Conservation (phyloP, 2,329 filamentous ascomycete genomes). For the Verticillium klebahnii region DNA sequence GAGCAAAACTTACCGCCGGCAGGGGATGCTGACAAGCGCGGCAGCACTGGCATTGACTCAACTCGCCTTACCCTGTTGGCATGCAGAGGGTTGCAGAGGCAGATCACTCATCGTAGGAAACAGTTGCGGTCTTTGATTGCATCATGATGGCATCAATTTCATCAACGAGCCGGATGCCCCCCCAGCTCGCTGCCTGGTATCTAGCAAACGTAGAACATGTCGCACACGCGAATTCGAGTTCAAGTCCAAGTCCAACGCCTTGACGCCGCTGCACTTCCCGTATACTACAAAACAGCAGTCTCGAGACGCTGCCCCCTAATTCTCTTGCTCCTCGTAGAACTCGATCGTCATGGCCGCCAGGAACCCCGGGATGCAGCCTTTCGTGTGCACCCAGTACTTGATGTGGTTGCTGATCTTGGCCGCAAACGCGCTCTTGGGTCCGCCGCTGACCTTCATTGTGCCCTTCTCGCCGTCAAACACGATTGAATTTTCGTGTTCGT, state of each 20-base stretch:
- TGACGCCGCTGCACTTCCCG: neutral
- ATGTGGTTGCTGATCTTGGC: slow-evolving; percentile 79
- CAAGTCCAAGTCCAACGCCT: neutral
- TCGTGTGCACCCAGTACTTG: slow-evolving; percentile 92
- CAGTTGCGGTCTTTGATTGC: neutral
- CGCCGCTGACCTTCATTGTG: slow-evolving; percentile 96
- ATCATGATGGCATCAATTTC: neutral
- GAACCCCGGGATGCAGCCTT: slow-evolving; percentile 91
- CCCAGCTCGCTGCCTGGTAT: neutral
- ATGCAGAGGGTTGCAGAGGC: neutral
- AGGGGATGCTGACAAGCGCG: no score
- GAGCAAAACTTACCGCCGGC: no score
- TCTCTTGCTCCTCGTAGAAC: slow-evolving; percentile 72
- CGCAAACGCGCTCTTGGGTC: slow-evolving; percentile 81
- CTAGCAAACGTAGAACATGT: neutral
- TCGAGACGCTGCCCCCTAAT: neutral
- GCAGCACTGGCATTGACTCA: neutral
- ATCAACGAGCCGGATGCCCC: neutral
- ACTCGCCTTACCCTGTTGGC: neutral
- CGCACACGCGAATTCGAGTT: neutral
- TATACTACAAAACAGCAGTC: neutral
- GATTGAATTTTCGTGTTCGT: slow-evolving; percentile 68
- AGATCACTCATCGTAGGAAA: neutral
- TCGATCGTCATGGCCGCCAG: slow-evolving; percentile 86
- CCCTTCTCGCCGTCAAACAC: slow-evolving; percentile 91